A percentile compares a stretch with the other conserved stretches of the same genome.
Evolutionary conservation across 164 flowering plant species (phyloP).

Genomic region (Chimonanthus praecox): DNA sequence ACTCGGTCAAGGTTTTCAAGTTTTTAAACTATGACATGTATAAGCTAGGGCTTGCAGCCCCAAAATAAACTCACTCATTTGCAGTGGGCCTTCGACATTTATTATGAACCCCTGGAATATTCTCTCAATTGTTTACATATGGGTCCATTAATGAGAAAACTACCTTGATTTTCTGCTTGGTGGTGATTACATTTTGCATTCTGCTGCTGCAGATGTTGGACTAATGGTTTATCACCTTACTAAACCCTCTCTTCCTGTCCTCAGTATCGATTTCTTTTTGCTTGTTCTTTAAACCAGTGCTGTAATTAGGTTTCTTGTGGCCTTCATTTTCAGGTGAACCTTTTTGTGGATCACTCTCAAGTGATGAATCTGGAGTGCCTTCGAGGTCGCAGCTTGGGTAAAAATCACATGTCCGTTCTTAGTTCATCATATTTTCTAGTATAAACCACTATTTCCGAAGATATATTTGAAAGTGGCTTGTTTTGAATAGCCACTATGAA

Average conservation of each 20-base stretch:
- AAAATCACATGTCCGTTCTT: constrained; percentile 45
- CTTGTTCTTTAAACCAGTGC: neutral
- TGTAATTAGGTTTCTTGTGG: neutral
- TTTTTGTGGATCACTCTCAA: constrained; percentile 86
- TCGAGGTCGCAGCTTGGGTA: constrained; percentile 70
- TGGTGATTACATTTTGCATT: neutral
- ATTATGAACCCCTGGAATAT: too few relatives aligned
- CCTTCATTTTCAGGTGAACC: constrained; percentile 63
- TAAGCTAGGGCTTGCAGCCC: too few relatives aligned
- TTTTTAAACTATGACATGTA: too few relatives aligned
- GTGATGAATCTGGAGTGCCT: constrained; percentile 86
- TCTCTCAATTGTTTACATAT: too few relatives aligned
- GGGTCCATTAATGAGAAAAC: too few relatives aligned
- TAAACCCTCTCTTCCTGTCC: neutral
- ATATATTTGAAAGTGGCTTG: neutral
- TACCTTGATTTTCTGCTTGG: neutral
- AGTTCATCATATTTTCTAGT: constrained; percentile 38
- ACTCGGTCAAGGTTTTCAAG: too few relatives aligned
- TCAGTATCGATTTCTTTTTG: neutral
- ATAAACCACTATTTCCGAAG: constrained; percentile 7
- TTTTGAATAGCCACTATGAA: neutral
- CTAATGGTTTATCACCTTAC: neutral
- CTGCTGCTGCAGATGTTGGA: neutral
- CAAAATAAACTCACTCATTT: too few relatives aligned
- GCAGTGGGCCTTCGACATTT: too few relatives aligned